These are phyloP conservation scores for Neurospora sp. DNA, from an alignment of 495 filamentous ascomycete genomes.

Conservation along the genomic window DNA sequence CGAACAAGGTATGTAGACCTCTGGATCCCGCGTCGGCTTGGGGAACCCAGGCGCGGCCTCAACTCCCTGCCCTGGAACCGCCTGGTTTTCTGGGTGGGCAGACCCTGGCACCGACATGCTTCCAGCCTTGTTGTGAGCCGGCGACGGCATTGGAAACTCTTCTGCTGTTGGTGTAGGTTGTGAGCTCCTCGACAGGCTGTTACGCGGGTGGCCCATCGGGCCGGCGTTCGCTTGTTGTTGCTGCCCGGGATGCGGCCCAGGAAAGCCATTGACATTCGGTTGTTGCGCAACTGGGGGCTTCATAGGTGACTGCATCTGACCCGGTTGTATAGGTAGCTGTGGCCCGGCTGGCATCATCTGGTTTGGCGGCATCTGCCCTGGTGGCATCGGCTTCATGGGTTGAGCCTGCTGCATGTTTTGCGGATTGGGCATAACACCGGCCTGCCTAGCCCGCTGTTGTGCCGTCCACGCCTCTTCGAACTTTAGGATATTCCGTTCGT, in stretches of 20 bases:
- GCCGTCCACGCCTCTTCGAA: slow-evolving; percentile 67
- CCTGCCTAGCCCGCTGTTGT: slow-evolving; percentile 46
- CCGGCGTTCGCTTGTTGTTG: slow-evolving; percentile 27
- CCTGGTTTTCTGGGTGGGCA: slow-evolving; percentile 22
- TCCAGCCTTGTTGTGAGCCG: slow-evolving; percentile 29
- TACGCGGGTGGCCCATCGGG: slow-evolving; percentile 23
- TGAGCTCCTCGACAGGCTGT: slow-evolving; percentile 32
- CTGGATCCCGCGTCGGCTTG: slow-evolving; percentile 23
- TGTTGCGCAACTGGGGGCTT: slow-evolving; percentile 42
- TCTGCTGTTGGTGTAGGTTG: slow-evolving; percentile 27
- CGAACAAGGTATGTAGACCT: slow-evolving; percentile 53
- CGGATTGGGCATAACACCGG: slow-evolving; percentile 15
- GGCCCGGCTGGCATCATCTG: slow-evolving; percentile 41
- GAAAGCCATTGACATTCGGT: slow-evolving; percentile 38
- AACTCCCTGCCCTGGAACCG: slow-evolving; percentile 11
- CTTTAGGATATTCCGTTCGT: slow-evolving; percentile 57
- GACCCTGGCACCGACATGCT: slow-evolving; percentile 23
- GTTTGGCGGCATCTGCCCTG: slow-evolving; percentile 32
- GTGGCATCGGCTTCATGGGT: slow-evolving; percentile 24
- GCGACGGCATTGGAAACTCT: slow-evolving; percentile 34
- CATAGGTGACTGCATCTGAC: slow-evolving; percentile 36
- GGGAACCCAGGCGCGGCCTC: slow-evolving; percentile 20
- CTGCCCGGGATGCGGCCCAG: slow-evolving; percentile 34
- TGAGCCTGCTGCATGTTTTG: slow-evolving; percentile 25
- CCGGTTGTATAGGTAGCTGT: slow-evolving; percentile 36